A percentile compares a stretch with the other conserved stretches of the same genome.
These are phyloP conservation scores for Lactifluus echinatus DNA, from an alignment of 768 basidiomycete genomes.

Conservation along the genomic window DNA sequence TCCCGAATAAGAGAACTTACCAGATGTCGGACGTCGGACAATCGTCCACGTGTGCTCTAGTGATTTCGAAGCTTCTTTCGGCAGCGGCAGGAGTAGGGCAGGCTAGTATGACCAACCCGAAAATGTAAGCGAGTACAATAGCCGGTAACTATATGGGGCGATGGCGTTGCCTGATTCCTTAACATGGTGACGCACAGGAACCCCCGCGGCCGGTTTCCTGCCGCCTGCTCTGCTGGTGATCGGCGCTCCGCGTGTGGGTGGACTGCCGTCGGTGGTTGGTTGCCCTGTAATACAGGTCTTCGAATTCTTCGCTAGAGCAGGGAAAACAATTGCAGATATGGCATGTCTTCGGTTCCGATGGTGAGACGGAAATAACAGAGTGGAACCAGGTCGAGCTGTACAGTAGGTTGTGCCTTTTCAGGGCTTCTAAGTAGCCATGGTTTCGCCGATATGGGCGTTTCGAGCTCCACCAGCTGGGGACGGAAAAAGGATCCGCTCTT, in stretches of 20 bases:
- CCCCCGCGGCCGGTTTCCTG: no score
- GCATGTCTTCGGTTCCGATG: background rate
- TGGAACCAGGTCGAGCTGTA: no score
- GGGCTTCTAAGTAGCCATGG: no score
- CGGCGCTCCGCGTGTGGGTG: background rate
- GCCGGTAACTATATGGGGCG: background rate
- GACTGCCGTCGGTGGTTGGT: no score
- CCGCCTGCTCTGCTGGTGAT: no score
- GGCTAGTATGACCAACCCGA: background rate
- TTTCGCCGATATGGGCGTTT: no score
- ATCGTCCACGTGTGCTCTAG: background rate
- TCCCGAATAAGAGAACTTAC: background rate
- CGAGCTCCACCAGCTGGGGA: background rate
- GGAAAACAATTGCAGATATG: background rate
- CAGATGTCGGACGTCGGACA: background rate
- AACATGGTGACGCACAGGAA: no score
- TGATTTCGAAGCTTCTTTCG: constrained; percentile 3
- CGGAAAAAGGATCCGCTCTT: no score
- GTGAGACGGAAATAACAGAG: background rate
- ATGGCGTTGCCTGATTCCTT: background rate
- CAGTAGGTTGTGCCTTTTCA: no score
- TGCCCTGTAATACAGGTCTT: no score
- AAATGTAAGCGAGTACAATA: background rate
- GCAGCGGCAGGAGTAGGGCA: background rate
- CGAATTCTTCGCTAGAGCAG: no score